Evolutionary conservation across 164 flowering plant species (phyloP).

Genomic region (Amborella trichopoda): DNA sequence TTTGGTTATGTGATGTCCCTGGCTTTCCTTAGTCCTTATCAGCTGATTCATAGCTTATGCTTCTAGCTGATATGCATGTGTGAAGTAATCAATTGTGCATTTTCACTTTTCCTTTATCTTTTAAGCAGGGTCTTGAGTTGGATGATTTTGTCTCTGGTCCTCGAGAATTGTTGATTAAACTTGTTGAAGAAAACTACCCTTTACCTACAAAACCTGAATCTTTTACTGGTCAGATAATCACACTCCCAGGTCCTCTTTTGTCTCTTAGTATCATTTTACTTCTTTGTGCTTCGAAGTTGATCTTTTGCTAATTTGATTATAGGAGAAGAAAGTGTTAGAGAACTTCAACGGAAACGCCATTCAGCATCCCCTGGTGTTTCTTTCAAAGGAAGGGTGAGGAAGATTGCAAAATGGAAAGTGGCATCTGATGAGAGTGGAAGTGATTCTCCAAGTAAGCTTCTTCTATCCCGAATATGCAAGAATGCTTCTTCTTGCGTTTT

Average conservation of each 20-base stretch:
- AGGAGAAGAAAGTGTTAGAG: conserved; percentile 79
- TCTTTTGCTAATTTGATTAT: conserved; percentile 6
- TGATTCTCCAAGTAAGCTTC: conserved; percentile 51
- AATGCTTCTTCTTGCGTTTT: too few species aligned
- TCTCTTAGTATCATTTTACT: neutral
- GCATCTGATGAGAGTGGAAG: conserved; percentile 68
- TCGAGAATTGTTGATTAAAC: conserved; percentile 87
- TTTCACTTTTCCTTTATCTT: neutral
- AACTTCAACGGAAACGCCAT: conserved; percentile 78
- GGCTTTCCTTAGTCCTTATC: too few species aligned
- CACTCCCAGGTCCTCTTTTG: neutral
- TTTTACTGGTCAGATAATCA: conserved; percentile 39
- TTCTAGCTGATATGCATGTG: too few species aligned
- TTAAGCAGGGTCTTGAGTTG: conserved; percentile 70
- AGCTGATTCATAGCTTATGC: too few species aligned
- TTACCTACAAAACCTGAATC: conserved; percentile 86
- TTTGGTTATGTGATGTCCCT: too few species aligned
- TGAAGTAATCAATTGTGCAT: too few species aligned
- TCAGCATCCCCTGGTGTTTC: conserved; percentile 78
- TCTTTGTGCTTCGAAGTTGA: neutral
- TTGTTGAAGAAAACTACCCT: conserved; percentile 94
- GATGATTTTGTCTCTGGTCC: conserved; percentile 99
- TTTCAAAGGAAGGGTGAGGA: conserved; percentile 73
- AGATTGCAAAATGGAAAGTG: conserved; percentile 66
- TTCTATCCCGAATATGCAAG: too few species aligned